Evolutionary conservation across 108 stramenopile genomes (phyloP), one percentile per base, ranked within the genome.

Genomic region (Asterionellopsis glacialis): DNA sequence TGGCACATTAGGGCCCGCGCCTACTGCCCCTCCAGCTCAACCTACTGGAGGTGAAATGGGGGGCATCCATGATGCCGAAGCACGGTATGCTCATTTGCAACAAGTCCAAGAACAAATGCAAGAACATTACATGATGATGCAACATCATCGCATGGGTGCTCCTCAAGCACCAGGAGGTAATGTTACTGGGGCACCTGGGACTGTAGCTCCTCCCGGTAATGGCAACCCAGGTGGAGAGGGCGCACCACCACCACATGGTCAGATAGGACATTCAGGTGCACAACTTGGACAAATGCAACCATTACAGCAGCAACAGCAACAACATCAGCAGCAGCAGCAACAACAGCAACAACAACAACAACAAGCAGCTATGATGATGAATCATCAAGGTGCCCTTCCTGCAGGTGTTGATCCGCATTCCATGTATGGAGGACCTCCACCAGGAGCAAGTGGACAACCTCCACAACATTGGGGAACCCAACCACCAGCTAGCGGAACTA

Each of bases 341-440:
- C 63, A 54, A 1, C 64, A 65, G 44, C 64, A 50, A 61, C 61
- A 39, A 50, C 49, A 50, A 16, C 51, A 48, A 11, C 51, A 39
- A 41, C 28, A 33, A 33, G 33, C 51, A 48, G 33, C 33, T 33
- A 33, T 33, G 33, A 33, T 33, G 33, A 33, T 33, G 33, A 33
- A 33, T 33, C 33, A 33, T 7, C 33, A 2, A 33, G 7, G 33
- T 7, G 33, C 33, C n/a, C n/a, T n/a, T 33, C 33, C 33, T 33
- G 33, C 33, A 33, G 33, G 33, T 33, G 33, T 33, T 33, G 33
- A 33, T 33, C 33, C 33, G 33, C 33, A 33, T 33, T 33, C 33
- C 33, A 33, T 33, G 33, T 33, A 33, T 7, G 33, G 33, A 33
- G 33, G 33, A 5, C 5, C 33, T 33, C 33, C 33, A 33, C 2